Percentiles rank a stretch among this genome's conserved stretches.
Conservation (phyloP, 441 rosid species). For the Gossypium schwendimanii region DNA sequence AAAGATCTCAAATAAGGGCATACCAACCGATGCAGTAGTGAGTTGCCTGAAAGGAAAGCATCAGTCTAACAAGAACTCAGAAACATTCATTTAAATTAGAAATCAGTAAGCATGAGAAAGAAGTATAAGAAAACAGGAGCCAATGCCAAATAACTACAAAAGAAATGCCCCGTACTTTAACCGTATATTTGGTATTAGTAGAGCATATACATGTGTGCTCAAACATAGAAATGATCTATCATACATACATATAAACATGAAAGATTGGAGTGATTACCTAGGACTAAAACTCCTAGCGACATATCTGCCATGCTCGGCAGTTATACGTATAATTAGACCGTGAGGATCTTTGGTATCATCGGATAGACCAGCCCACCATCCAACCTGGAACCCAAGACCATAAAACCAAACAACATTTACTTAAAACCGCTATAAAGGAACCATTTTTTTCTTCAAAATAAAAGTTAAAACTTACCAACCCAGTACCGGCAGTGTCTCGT, state of each 20-base stretch:
- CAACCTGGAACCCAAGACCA: slow-evolving; percentile 53
- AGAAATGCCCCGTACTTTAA: neutral
- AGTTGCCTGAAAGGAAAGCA: slow-evolving; percentile 60
- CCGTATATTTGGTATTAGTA: neutral
- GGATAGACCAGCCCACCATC: slow-evolving; percentile 97
- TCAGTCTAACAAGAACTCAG: slow-evolving; percentile 3
- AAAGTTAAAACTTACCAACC: slow-evolving; percentile 44
- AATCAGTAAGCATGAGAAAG: neutral
- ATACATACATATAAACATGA: neutral
- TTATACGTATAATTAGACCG: slow-evolving; percentile 76
- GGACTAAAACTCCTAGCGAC: slow-evolving; percentile 88
- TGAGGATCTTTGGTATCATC: slow-evolving; percentile 69
- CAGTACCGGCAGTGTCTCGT: slow-evolving; percentile 68
- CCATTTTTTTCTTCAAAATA: neutral
- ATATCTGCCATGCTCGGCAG: slow-evolving; percentile 97
- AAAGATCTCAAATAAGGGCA: slow-evolving; percentile 84
- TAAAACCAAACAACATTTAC: slow-evolving; percentile 2
- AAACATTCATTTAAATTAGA: neutral
- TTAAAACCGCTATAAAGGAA: neutral
- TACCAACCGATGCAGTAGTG: slow-evolving; percentile 61
- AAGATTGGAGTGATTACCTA: slow-evolving; percentile 40
- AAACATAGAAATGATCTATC: neutral
- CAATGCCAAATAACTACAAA: neutral
- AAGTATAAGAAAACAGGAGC: neutral
- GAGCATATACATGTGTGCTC: neutral